Evolutionary conservation across 495 filamentous ascomycete genomes (phyloP).

Genomic region (Mycothermus thermophilus): DNA sequence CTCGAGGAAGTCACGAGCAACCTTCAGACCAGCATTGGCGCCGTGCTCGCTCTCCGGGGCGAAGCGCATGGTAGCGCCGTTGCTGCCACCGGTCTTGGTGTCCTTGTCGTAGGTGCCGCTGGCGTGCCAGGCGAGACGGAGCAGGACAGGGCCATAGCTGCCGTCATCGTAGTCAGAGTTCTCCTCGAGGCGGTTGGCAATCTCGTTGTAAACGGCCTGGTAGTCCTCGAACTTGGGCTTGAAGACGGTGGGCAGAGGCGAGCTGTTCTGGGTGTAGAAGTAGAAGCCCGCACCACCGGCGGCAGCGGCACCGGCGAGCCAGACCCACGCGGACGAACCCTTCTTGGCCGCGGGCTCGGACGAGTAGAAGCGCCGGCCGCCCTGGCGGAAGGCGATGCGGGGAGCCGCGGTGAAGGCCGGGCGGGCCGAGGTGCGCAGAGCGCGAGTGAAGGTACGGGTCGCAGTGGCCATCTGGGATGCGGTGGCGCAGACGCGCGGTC

Average conservation of each 20-base stretch:
- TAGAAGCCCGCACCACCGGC: conserved; percentile 52
- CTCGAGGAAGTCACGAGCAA: conserved; percentile 83
- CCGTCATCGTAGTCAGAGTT: conserved; percentile 95
- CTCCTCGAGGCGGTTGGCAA: conserved; percentile 67
- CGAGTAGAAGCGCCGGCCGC: conserved; percentile 62
- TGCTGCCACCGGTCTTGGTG: conserved; percentile 83
- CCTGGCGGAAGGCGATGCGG: conserved; percentile 48
- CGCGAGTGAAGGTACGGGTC: conserved; percentile 41
- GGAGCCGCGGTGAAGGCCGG: conserved; percentile 34
- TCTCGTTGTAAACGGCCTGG: conserved; percentile 87
- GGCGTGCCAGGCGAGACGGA: conserved; percentile 78
- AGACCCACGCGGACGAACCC: conserved; percentile 29
- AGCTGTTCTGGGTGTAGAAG: conserved; percentile 44
- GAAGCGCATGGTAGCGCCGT: conserved; percentile 97
- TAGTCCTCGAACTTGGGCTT: conserved; percentile 74
- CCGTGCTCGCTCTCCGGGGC: conserved; percentile 82
- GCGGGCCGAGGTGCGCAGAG: conserved; percentile 41
- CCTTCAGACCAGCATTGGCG: conserved; percentile 82
- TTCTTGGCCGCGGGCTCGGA: conserved; percentile 48
- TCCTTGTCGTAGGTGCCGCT: conserved; percentile 80
- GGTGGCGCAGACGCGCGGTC: background rate
- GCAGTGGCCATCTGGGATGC: conserved; percentile 34
- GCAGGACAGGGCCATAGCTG: conserved; percentile 80
- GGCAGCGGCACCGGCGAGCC: conserved; percentile 38
- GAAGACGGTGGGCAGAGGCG: conserved; percentile 42